Evolutionary conservation across 208 protist genomes (phyloP).

Genomic region (Trypanosoma caninum): DNA sequence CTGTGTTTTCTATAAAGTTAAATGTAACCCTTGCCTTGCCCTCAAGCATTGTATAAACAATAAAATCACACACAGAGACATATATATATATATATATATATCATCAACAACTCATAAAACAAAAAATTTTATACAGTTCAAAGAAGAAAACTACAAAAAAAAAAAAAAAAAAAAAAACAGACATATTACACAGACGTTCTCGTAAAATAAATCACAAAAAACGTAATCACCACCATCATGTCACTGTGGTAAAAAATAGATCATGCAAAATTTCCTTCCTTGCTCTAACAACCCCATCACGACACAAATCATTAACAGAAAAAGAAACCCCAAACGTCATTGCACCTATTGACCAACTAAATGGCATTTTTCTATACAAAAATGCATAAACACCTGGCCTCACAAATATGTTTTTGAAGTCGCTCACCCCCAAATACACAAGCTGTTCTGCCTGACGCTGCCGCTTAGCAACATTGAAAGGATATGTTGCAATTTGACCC

Average conservation of each 20-base stretch:
- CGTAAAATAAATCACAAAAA: too few relatives aligned
- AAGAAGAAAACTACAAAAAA: constrained; percentile 1
- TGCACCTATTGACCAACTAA: constrained; percentile 57
- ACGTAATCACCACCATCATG: not conserved
- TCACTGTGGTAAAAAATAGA: constrained; percentile 31
- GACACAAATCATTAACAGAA: constrained; percentile 73
- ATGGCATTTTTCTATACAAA: constrained; percentile 74
- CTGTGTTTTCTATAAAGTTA: too few relatives aligned
- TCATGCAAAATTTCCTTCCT: constrained; percentile 67
- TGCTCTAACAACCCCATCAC: constrained; percentile 49
- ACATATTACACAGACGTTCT: too few relatives aligned
- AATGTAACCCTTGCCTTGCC: too few relatives aligned
- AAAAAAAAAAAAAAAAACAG: not conserved
- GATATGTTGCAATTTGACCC: constrained; percentile 83
- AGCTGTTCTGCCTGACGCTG: constrained; percentile 72
- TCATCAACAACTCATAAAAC: too few relatives aligned
- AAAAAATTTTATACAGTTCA: too few relatives aligned
- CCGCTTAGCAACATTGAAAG: constrained; percentile 82
- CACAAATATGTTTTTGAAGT: constrained; percentile 42
- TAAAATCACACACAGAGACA: not conserved
- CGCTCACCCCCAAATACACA: constrained; percentile 36
- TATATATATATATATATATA: constrained; percentile 10
- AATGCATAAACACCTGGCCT: constrained; percentile 42
- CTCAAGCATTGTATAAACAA: too few relatives aligned
- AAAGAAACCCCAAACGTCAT: constrained; percentile 81